Base-by-base conservation (phyloP, 306 rosid species). In the Mucuna pruriens region DNA sequence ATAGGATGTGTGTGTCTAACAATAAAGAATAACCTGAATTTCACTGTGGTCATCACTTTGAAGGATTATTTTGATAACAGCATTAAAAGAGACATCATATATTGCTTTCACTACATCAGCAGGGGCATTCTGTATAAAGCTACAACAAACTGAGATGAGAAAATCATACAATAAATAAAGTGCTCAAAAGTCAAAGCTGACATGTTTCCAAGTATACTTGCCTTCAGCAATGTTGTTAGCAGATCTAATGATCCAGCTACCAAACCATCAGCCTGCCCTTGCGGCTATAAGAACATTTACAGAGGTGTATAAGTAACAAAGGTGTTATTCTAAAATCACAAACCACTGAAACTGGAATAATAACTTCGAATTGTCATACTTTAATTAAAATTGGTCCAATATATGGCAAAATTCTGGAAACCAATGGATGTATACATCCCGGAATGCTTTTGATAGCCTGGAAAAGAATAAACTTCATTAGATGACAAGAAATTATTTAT, bases 181-280 rank as follows among this genome's bases (percentile, higher is more conserved):
- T n/a, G 15, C 82, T 61, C 78, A 82, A 48, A 74, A 46, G 55
- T 65, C 20, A 69, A 76, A 70, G 60, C n/a, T 60, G 49, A 63
- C 48, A 51, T 39, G 82, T 26, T 57, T 75, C 74, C 81, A 83
- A 82, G 63, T 52, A 61, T 71, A 82, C 97, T 93, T 93, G 97
- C 99, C 97, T 95, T 95, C 79, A 95, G 84, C 46, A 95, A 84
- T 95, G 93, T 91, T 51, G 97, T 90, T 77, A 91, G 76, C 81
- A 95, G 87, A 93, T 95, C 99, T 83, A 95, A 60, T 75, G 97
- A 91, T 75, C 97, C 99, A 66, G 97, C 91, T 39, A 91, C 94
- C 86, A 95, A 82, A 42, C 97, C 99, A 83, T 90, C 93, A 76
- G 94, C 87, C 83, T 92, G 99, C 88, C 88, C 93, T 60, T 85